Base-by-base conservation (phyloP, 192 early-diverging fungal genomes). In the Podila clonocystis region DNA sequence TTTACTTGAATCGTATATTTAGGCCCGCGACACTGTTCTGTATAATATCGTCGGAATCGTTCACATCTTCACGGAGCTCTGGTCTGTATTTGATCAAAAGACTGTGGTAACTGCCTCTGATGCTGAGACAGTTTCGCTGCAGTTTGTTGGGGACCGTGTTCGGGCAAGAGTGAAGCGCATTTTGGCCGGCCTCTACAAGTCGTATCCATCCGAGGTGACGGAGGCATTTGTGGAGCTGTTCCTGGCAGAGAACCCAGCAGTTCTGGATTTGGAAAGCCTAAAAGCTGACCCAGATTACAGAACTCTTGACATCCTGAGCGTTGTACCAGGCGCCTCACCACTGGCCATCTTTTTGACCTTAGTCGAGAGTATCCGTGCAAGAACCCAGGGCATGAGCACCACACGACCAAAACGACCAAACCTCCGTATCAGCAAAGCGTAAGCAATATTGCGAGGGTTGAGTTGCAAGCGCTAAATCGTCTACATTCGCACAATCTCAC, bases 161-260 rank as follows among this genome's bases (percentile, higher is more conserved):
- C 82, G 85, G 19, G 60, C 73, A 20, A 72, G 87, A 30, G 74
- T 93, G 0, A 86, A 87, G 22, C 77, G 69, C 9, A 83, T 91
- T 24, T 70, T 94, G 28, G 84, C 88, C 41, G 82, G 79, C 17
- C 68, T 92, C 9, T 89, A 89, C 71, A 84, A 85, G 30, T 72
- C 82, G 20, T 82, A 87, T 45, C 85, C 85, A 20, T 70, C 83
- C 1, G 89, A 94, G 65, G 75, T 91, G 6, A 74, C 93, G 15
- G 92, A 93, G 68, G 85, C 86, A 0, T 84, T 90, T 63, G 82
- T 90, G 15, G 93, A 93, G 49, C 79, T 94, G 17, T 94, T 91
- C 80, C 88, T 90, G 65, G 82, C 88, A 2, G 89, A 89, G 24
- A 89, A 90, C 62, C 86, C 87, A 12, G 61, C 45, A 48, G 79